Conservation (phyloP, 2,329 filamentous ascomycete genomes). For the Fusarium oligoseptatum region DNA sequence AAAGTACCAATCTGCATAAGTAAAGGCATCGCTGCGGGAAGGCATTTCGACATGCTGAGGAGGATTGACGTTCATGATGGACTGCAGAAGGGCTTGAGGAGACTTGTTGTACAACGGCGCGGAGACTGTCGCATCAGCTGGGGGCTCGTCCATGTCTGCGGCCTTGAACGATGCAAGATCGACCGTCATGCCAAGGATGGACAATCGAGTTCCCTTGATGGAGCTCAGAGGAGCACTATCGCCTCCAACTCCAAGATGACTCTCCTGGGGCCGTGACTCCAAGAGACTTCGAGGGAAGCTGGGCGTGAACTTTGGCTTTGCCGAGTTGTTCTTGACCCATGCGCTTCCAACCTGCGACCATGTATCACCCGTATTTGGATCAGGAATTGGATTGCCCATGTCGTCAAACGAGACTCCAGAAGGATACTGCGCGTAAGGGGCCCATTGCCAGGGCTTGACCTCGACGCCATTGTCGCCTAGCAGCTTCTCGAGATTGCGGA, state of each 20-base stretch:
- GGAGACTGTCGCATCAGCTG: slow-evolving; percentile 53
- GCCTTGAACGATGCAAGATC: slow-evolving; percentile 81
- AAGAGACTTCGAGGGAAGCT: slow-evolving; percentile 52
- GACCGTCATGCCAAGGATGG: slow-evolving; percentile 83
- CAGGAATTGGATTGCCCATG: slow-evolving; percentile 40
- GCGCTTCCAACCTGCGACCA: slow-evolving; percentile 52
- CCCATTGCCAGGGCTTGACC: slow-evolving; percentile 64
- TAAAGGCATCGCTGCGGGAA: slow-evolving; percentile 72
- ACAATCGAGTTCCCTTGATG: slow-evolving; percentile 81
- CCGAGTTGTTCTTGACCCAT: slow-evolving; percentile 52
- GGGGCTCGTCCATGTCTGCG: slow-evolving; percentile 72
- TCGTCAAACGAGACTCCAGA: slow-evolving; percentile 45
- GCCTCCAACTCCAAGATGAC: slow-evolving; percentile 74
- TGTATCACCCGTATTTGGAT: slow-evolving; percentile 41
- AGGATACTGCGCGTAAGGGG: slow-evolving; percentile 48
- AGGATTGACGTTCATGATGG: slow-evolving; percentile 72
- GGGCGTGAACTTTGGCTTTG: slow-evolving; percentile 38
- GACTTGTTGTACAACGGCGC: slow-evolving; percentile 77
- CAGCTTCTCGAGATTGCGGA: slow-evolving; percentile 77
- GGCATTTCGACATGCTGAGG: slow-evolving; percentile 72
- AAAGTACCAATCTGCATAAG: slow-evolving; percentile 82
- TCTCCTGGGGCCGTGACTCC: slow-evolving; percentile 66
- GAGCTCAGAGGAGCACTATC: slow-evolving; percentile 77
- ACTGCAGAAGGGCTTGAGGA: slow-evolving; percentile 76
- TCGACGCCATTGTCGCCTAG: slow-evolving; percentile 72